Conservation (phyloP, 305 asterid genomes). For the Nicotiana rustica region DNA sequence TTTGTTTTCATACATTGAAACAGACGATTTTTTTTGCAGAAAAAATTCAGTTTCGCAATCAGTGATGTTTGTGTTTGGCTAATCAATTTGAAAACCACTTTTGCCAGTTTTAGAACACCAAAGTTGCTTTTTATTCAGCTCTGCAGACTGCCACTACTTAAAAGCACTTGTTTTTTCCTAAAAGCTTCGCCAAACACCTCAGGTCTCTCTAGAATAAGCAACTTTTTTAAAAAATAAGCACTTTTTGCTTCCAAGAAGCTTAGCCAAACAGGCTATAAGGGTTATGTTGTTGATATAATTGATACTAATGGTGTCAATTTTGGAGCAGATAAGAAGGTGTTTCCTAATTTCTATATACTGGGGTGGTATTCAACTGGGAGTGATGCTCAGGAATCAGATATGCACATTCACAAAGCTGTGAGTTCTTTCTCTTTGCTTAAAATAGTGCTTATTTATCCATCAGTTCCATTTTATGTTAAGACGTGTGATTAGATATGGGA, state of each 20-base stretch:
- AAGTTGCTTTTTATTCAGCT: too few species aligned
- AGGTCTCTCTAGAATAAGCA: too few species aligned
- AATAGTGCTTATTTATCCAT: conserved; percentile 23
- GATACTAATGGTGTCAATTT: background rate
- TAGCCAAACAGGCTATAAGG: too few species aligned
- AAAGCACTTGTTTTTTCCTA: too few species aligned
- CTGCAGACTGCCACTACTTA: too few species aligned
- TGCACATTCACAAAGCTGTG: conserved; percentile 94
- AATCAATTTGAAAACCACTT: too few species aligned
- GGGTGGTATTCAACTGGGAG: conserved; percentile 98
- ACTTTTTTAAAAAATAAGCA: too few species aligned
- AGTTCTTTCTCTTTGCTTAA: conserved; percentile 42
- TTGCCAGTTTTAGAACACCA: too few species aligned
- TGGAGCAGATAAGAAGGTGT: conserved; percentile 91
- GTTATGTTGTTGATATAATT: background rate
- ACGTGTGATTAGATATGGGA: background rate
- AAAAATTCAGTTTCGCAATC: background rate
- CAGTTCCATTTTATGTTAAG: background rate
- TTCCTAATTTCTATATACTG: conserved; percentile 79
- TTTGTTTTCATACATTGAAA: background rate
- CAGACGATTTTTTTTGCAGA: too few species aligned
- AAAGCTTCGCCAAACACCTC: too few species aligned
- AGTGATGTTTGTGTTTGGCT: background rate
- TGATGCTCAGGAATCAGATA: conserved; percentile 88
- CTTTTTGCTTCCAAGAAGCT: too few species aligned